Evolutionary conservation across 2,329 filamentous ascomycete species (phyloP).

Genomic region (Didymosphaeria variabile): DNA sequence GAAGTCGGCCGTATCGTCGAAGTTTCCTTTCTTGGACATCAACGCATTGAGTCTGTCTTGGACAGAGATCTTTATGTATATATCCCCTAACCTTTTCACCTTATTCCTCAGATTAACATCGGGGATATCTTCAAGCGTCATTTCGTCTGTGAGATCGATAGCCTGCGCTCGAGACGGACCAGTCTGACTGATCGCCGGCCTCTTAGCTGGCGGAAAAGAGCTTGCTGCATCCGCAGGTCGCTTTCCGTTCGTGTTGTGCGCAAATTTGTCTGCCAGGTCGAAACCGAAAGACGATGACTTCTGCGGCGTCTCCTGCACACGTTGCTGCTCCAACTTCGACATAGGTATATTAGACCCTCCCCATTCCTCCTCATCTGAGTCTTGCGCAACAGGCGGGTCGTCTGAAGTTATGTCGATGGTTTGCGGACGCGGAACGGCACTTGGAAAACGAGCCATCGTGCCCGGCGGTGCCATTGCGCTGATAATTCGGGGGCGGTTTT

Average conservation of each 20-base stretch:
- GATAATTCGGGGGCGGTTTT: slow-evolving; percentile 51
- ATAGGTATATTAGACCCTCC: slow-evolving; percentile 67
- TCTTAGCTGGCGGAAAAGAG: slow-evolving; percentile 35
- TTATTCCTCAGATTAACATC: slow-evolving; percentile 61
- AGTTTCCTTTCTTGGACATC: slow-evolving; percentile 59
- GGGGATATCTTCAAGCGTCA: slow-evolving; percentile 39
- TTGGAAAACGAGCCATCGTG: slow-evolving; percentile 71
- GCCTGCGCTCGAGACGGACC: slow-evolving; percentile 47
- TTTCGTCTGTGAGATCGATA: slow-evolving; percentile 35
- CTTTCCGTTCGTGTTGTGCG: slow-evolving; percentile 37
- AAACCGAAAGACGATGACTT: slow-evolving; percentile 32
- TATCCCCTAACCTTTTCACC: slow-evolving; percentile 60
- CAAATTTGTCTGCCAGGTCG: slow-evolving; percentile 36
- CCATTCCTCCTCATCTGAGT: slow-evolving; percentile 53
- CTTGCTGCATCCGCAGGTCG: slow-evolving; percentile 32
- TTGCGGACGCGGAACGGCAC: slow-evolving; percentile 56
- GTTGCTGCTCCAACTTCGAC: slow-evolving; percentile 58
- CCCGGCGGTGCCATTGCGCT: slow-evolving; percentile 78
- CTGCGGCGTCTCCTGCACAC: slow-evolving; percentile 47
- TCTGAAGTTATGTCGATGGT: slow-evolving; percentile 58
- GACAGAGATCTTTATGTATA: slow-evolving; percentile 60
- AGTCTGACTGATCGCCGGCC: slow-evolving; percentile 34
- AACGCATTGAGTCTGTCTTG: slow-evolving; percentile 61
- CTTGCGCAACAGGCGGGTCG: slow-evolving; percentile 59
- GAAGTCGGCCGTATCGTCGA: slow-evolving; percentile 59